Base-by-base conservation (phyloP, 495 filamentous ascomycete species). In the Xylaria scruposa region DNA sequence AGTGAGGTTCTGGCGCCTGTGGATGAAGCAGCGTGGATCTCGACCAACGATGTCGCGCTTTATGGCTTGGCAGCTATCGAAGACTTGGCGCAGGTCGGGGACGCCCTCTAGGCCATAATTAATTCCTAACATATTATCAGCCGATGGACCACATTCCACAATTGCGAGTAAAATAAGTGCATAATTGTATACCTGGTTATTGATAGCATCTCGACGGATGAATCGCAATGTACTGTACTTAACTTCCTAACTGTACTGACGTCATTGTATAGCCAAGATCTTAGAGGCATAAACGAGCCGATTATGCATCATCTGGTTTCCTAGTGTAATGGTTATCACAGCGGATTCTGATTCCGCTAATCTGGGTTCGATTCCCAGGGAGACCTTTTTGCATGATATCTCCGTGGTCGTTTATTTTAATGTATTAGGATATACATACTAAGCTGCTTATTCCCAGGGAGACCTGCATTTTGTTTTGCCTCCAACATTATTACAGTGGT, bases 61-160 rank as follows among this genome's bases (percentile, higher is more conserved):
- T 86, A 86, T 73, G 84, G 83, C 1, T 40, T 84, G 26, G 81
- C 83, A 46, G 83, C 79, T 12, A 86, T 86, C 71, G 81, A 84
- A 67, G 79, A 85, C 64, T 49, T 86, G 70, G 82, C 82, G 68
- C 81, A 67, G 79, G 81, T 62, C 78, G 78, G 74, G 21, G 67
- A 70, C 62, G 75, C 76, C 2, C 72, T 80, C 3, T 67, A 33
- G 56, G 40, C 26, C 12, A 44, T 44, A 26, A 38, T 36, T 36
- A 36, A n/a, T 38, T 38, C 6, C 9, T 61, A 60, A 38, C n/a
- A n/a, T n/a, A n/a, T n/a, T n/a, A n/a, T n/a, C n/a, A n/a, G n/a
- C n/a, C n/a, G n/a, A n/a, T n/a, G n/a, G n/a, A n/a, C n/a, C n/a
- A n/a, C n/a, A 51, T 51, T 51, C 1, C 21, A 53, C 21, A 24